phyloP scores from a whole-genome alignment of 75 land plant genomes.

The Pseudotsuga menziesii region DNA sequence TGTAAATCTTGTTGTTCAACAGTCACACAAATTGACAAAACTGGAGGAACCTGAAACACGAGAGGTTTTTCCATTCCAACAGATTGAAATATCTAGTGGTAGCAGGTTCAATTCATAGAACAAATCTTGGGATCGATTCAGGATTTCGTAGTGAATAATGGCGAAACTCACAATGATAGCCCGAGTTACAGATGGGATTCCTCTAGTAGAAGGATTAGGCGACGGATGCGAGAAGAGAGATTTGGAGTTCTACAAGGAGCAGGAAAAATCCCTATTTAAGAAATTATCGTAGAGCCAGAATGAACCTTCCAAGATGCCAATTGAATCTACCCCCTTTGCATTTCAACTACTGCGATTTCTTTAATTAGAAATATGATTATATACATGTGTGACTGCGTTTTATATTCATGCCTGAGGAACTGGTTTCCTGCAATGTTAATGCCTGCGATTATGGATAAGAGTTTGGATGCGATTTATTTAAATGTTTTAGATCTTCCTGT shows the following conservation, averaged over 20 bases:
- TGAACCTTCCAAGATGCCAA: conserved; percentile 90
- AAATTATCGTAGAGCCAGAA: conserved; percentile 76
- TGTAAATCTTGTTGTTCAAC: not conserved
- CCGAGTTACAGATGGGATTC: conserved; percentile 92
- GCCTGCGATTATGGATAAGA: too few species aligned
- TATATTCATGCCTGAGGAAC: too few species aligned
- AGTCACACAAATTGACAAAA: not conserved
- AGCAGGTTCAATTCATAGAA: not conserved
- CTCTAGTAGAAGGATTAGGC: conserved; percentile 91
- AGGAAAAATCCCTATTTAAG: conserved; percentile 88
- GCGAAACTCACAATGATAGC: conserved; percentile 97
- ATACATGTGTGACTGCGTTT: too few species aligned
- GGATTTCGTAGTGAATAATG: conserved; percentile 35
- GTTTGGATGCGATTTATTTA: too few species aligned
- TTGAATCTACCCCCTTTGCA: conserved; percentile 83
- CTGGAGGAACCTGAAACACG: not conserved
- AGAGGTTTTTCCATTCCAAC: not conserved
- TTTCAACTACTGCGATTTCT: too few species aligned
- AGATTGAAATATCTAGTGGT: not conserved
- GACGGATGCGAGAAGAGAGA: conserved; percentile 87
- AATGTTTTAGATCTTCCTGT: too few species aligned
- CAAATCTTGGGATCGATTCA: not conserved
- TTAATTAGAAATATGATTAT: too few species aligned
- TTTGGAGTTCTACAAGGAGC: conserved; percentile 88
- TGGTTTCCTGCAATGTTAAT: too few species aligned